Percentiles rank a stretch among this genome's conserved stretches.
Evolutionary conservation across 2,329 filamentous ascomycete species (phyloP).

Genomic region (Diaporthe vaccinii): DNA sequence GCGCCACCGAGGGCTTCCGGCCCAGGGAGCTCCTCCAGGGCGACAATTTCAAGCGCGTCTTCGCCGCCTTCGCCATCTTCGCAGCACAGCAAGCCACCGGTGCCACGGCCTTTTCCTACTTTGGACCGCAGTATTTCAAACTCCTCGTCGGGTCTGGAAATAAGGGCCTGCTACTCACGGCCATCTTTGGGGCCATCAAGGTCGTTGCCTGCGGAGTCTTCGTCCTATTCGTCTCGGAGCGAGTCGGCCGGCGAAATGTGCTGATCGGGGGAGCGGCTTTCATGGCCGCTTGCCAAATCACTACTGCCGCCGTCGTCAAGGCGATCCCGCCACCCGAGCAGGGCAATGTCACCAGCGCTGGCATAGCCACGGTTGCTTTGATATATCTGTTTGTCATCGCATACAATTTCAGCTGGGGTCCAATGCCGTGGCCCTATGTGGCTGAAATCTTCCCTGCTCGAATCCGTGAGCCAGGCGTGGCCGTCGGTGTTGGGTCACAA

Average conservation of each 20-base stretch:
- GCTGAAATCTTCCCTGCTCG: conserved; percentile 63
- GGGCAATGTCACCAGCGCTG: conserved; percentile 53
- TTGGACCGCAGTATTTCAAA: conserved; percentile 67
- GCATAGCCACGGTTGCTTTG: conserved; percentile 64
- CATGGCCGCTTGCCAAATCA: conserved; percentile 61
- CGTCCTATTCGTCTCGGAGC: conserved; percentile 66
- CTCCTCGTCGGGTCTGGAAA: conserved; percentile 62
- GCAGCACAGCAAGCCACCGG: conserved; percentile 66
- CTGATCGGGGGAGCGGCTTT: conserved; percentile 57
- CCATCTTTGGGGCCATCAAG: conserved; percentile 67
- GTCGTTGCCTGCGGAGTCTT: conserved; percentile 64
- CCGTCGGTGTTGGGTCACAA: conserved; percentile 60
- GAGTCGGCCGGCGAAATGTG: conserved; percentile 57
- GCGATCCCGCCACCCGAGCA: conserved; percentile 49
- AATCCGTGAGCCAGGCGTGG: conserved; percentile 62
- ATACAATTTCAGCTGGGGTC: conserved; percentile 65
- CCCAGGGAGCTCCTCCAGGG: conserved; percentile 59
- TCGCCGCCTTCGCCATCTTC: conserved; percentile 61
- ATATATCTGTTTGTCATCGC: conserved; percentile 68
- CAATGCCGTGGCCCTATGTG: conserved; percentile 64
- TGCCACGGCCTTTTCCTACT: conserved; percentile 67
- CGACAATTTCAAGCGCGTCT: conserved; percentile 59
- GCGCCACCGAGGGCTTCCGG: conserved; percentile 59
- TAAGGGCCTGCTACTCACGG: conserved; percentile 62
- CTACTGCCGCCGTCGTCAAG: conserved; percentile 60